Percentiles rank a stretch among this genome's conserved stretches.
Evolutionary conservation across 495 filamentous ascomycete species (phyloP).

Genomic region (Xylaria acuta): DNA sequence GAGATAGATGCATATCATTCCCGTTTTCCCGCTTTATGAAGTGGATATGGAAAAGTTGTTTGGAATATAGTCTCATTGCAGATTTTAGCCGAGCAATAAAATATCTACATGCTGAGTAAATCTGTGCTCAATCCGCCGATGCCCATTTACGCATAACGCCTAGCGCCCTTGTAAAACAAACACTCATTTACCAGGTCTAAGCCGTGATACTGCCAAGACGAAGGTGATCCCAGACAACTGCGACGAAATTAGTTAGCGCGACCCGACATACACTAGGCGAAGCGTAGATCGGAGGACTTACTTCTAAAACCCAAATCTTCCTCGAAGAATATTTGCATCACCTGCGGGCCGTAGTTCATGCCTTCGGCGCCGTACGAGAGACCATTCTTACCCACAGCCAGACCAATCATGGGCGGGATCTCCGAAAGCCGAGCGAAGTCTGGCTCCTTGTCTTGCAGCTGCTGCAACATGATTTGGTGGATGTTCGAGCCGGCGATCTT

Average conservation of each 20-base stretch:
- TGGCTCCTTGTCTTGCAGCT: constrained; percentile 47
- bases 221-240: constrained; percentile 66
- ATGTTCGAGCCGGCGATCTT: constrained; percentile 65
- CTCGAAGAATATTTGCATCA: constrained; percentile 66
- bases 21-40: constrained; percentile 9
- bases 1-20: not conserved
- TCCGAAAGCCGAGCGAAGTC: constrained; percentile 53
- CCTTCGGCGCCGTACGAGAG: constrained; percentile 64
- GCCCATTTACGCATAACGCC: constrained; percentile 16
- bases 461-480: constrained; percentile 59
- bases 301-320: constrained; percentile 69
- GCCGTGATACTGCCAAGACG: constrained; percentile 47
- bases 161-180: constrained; percentile 3
- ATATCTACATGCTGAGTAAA: not conserved
- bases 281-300: constrained; percentile 38
- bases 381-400: constrained; percentile 70
- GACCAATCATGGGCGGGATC: constrained; percentile 67
- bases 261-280: not conserved
- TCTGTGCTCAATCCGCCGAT: not conserved
- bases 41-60: not conserved
- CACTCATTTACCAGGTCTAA: not conserved
- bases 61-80: not conserved
- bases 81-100: not conserved
- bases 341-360: constrained; percentile 60
- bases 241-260: constrained; percentile 27